These are phyloP conservation scores for Solanum corneliomulleri DNA, from an alignment of 257 asterid genomes.

Conservation along the genomic window DNA sequence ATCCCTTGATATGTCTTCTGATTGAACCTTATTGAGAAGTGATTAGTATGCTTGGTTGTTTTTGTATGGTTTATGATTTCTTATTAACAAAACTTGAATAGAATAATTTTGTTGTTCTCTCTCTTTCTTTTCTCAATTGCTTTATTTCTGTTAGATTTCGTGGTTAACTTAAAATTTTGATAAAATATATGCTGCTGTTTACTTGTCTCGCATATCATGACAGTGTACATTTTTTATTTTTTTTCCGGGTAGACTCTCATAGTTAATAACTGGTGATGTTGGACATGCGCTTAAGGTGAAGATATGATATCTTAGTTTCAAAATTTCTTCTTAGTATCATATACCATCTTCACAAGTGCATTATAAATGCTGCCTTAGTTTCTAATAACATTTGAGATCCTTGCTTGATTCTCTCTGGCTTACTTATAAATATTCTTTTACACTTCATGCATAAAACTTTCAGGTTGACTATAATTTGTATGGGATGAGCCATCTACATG, in stretches of 20 bases:
- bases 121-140: neutral
- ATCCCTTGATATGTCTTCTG: neutral
- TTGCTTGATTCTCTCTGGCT: neutral
- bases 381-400: neutral
- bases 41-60: neutral
- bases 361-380: neutral
- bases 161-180: neutral
- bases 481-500: constrained; percentile 92
- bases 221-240: neutral
- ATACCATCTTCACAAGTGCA: neutral
- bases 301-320: neutral
- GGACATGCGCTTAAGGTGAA: neutral
- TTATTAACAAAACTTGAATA: neutral
- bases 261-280: neutral
- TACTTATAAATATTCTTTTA: neutral
- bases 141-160: neutral
- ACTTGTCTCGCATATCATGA: neutral
- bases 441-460: constrained; percentile 1
- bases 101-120: neutral
- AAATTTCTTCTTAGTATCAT: neutral
- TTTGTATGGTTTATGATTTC: neutral
- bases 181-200: neutral
- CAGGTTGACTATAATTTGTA: constrained; percentile 89
- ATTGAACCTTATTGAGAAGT: neutral
- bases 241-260: neutral